These are phyloP conservation scores for Chlorella variabilis DNA, from an alignment of 163 green algal species.

Conservation along the genomic window DNA sequence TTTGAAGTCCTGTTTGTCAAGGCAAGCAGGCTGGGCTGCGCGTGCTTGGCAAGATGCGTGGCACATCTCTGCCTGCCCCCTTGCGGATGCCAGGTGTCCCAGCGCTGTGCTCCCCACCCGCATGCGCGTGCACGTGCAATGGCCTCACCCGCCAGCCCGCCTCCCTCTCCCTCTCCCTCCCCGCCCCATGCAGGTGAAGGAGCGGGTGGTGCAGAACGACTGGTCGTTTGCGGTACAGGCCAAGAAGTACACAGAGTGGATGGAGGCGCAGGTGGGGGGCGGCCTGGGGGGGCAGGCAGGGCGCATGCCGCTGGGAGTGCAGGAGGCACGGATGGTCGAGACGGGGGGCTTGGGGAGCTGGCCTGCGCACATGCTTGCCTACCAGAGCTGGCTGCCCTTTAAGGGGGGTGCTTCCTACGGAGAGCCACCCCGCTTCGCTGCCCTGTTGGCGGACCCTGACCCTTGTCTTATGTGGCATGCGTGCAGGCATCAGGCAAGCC, in stretches of 20 bases:
- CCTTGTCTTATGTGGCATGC: no score
- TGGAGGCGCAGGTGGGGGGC: constrained; percentile 36
- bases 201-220: constrained; percentile 41
- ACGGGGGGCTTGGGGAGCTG: no score
- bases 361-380: no score
- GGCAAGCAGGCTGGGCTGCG: not conserved
- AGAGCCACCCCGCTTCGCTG: not conserved
- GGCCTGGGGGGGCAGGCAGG: not conserved
- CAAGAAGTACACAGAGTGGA: constrained; percentile 48
- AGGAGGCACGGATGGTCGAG: no score
- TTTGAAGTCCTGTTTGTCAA: constrained; percentile 58
- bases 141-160: not conserved
- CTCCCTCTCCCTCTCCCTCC: not conserved
- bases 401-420: no score
- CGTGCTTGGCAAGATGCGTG: not conserved
- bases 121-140: not conserved
- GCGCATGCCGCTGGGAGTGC: no score
- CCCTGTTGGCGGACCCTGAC: not conserved
- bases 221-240: constrained; percentile 46
- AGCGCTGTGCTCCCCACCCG: not conserved
- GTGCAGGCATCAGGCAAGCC: constrained; percentile 15
- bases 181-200: constrained; percentile 39
- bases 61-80: not conserved
- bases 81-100: not conserved
- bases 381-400: no score